Base-by-base conservation (phyloP, 2,329 filamentous ascomycete species). In the Monilinia fructigena region DNA sequence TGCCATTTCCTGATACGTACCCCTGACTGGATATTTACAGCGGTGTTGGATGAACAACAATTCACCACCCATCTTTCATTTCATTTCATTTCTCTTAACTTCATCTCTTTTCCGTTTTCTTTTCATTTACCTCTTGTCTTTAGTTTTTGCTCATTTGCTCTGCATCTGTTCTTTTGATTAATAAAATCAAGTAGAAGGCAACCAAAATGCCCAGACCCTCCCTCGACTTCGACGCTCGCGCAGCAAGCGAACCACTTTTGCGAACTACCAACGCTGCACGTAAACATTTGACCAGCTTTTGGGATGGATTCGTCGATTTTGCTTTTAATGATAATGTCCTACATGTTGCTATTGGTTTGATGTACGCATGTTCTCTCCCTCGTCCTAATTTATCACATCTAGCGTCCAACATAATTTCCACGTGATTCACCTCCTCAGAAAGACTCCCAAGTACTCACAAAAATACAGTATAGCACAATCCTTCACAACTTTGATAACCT, bases 311-410 rank as follows among this genome's bases (percentile, higher is more conserved):
- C 75, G 76, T 87, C 71, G 88, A 91, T 75, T 92, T 92, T 76
- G 89, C 88, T 0, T 84, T 91, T 64, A 85, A 89, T 70, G 89
- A 90, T 67, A 91, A 92, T 72, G 89, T 92, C 58, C 82, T 92
- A 35, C 87, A 92, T 76, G 89, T 92, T 67, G 89, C 89, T 20
- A 87, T 92, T 71, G 89, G 89, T 71, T 79, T 92, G 70, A 92
- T 92, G 88, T 90, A 74, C 11, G 16, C 38, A 38, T 48, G 5
- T 11, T 35, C 14, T 11, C 20, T 28, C 11, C 6, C 62, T 48
- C 14, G 4, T 58, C 16, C 45, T 20, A 38, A 28, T 26, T 5
- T 28, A 16, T 8, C n/a, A 23, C 62, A 31, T 38, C 20, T 31
- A 16, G 26, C 42, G 26, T 31, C 47, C 28, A 50, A 16, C 12